A percentile compares a stretch with the other conserved stretches of the same genome.
phyloP scores from a whole-genome alignment of 2,329 filamentous ascomycete species.

The Stagonosporopsis cucurbitacearum region DNA sequence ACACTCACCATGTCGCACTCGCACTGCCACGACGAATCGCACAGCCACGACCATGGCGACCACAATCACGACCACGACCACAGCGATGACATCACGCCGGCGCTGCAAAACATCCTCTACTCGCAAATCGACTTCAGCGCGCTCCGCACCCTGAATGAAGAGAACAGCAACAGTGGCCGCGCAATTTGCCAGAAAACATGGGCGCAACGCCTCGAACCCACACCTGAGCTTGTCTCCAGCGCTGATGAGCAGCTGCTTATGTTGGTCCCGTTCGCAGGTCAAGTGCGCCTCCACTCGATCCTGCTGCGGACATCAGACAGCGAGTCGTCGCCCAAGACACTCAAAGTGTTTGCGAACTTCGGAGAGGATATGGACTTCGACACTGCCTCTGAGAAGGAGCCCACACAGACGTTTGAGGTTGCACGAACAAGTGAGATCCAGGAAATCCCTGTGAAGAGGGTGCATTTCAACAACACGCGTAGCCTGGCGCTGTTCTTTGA shows the following conservation, averaged over 20 bases:
- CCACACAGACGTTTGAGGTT: conserved; percentile 79
- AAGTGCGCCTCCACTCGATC: conserved; percentile 90
- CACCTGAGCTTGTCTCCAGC: conserved; percentile 83
- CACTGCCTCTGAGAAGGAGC: conserved; percentile 70
- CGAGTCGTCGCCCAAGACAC: conserved; percentile 71
- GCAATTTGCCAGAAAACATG: conserved; percentile 89
- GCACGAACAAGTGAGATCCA: conserved; percentile 81
- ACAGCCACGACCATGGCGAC: conserved; percentile 74
- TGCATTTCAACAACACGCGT: conserved; percentile 85
- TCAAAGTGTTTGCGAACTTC: conserved; percentile 89
- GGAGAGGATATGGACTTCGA: conserved; percentile 78
- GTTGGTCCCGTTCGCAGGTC: conserved; percentile 89
- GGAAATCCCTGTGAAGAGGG: conserved; percentile 86
- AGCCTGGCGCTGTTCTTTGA: conserved; percentile 85
- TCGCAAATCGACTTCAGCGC: conserved; percentile 89
- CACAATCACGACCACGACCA: conserved; percentile 97
- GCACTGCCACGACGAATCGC: conserved; percentile 65
- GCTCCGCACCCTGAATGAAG: conserved; percentile 85
- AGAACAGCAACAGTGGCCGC: conserved; percentile 69
- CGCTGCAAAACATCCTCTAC: conserved; percentile 89
- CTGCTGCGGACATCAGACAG: conserved; percentile 80
- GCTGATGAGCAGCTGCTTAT: conserved; percentile 94
- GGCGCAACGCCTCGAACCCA: conserved; percentile 73
- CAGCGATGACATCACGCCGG: conserved; percentile 88
- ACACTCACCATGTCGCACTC: conserved; percentile 38